Evolutionary conservation across 352 stramenopile species (phyloP).

Genomic region (Hyaloperonospora brassicae): DNA sequence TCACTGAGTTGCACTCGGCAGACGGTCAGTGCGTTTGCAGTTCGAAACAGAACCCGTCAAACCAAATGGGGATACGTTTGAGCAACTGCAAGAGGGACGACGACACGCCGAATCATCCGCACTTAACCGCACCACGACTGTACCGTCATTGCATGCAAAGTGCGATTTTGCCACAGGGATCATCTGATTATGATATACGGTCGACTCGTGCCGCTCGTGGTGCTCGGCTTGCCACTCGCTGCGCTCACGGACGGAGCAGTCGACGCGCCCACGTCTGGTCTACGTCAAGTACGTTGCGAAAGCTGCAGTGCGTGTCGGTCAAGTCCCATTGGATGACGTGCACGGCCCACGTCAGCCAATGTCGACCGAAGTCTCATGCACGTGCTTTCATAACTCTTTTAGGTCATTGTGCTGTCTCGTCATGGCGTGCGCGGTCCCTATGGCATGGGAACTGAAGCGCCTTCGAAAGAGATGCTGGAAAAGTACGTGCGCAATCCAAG

Average conservation of each 20-base stretch:
- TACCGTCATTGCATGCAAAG: too few relatives aligned
- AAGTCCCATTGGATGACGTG: neutral
- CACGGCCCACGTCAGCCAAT: conserved; percentile 15
- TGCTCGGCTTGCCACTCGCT: conserved; percentile 2
- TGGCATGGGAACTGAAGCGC: conserved; percentile 44
- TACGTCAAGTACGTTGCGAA: conserved; percentile 25
- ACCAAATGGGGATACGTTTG: too few relatives aligned
- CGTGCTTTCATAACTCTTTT: neutral
- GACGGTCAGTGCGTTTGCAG: too few relatives aligned
- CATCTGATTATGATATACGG: conserved; percentile 8
- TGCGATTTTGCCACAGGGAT: too few relatives aligned
- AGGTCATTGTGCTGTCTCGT: conserved; percentile 65
- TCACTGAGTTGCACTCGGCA: too few relatives aligned
- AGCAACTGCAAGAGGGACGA: too few relatives aligned
- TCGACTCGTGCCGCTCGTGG: conserved; percentile 5
- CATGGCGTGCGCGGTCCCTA: conserved; percentile 73
- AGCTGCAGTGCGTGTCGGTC: too few relatives aligned
- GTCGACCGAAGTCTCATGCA: neutral
- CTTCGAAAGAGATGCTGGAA: conserved; percentile 37
- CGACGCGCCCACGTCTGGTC: conserved; percentile 10
- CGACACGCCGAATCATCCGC: too few relatives aligned
- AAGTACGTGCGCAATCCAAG: conserved; percentile 60
- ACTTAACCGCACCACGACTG: too few relatives aligned
- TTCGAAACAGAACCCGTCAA: too few relatives aligned
- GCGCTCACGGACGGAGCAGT: neutral